These are phyloP conservation scores for Penicillium turbatum DNA, from an alignment of 495 filamentous ascomycete genomes.

Conservation along the genomic window DNA sequence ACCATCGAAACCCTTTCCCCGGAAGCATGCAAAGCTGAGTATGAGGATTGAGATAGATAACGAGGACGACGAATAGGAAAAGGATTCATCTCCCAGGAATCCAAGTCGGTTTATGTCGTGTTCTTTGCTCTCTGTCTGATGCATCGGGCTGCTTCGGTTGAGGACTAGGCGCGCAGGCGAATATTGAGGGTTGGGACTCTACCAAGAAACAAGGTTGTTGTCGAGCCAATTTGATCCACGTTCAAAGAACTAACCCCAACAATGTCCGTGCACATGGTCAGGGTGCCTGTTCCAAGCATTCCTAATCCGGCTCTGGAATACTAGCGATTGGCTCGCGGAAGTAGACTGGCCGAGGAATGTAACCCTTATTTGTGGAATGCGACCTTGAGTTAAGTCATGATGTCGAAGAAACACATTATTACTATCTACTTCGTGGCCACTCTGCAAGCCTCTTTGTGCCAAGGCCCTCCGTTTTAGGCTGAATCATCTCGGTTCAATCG, in stretches of 20 bases:
- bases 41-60: too few relatives aligned
- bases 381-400: slow-evolving; percentile 4
- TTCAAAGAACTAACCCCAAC: not conserved
- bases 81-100: too few relatives aligned
- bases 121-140: too few relatives aligned
- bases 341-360: slow-evolving; percentile 13
- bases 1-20: too few relatives aligned
- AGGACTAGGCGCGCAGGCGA: too few relatives aligned
- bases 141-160: too few relatives aligned
- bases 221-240: not conserved
- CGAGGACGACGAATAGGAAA: too few relatives aligned
- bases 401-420: not conserved
- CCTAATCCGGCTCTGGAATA: not conserved
- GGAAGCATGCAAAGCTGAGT: too few relatives aligned
- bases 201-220: too few relatives aligned
- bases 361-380: slow-evolving; percentile 16
- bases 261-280: not conserved
- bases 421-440: not conserved
- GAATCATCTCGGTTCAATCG: not conserved
- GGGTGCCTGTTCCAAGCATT: not conserved
- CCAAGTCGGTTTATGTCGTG: too few relatives aligned
- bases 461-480: not conserved
- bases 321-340: slow-evolving; percentile 10
- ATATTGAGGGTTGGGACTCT: too few relatives aligned
- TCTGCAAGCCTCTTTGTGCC: not conserved